These are phyloP conservation scores for Aegilops umbellulata DNA, from an alignment of 176 grass and related monocot genomes.

Conservation along the genomic window DNA sequence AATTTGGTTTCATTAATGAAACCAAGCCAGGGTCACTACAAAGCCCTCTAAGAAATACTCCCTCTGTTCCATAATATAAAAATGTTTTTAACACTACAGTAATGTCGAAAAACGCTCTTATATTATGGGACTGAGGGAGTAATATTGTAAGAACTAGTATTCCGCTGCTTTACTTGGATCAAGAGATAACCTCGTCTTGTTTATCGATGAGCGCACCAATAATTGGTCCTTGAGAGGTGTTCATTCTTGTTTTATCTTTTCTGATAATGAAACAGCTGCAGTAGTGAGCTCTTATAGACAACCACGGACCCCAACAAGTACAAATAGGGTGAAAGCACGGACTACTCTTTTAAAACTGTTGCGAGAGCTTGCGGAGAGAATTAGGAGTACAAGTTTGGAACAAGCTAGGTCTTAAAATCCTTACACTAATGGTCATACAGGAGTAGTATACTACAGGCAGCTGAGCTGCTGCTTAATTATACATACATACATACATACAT, in stretches of 20 bases:
- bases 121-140: no score
- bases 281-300: not conserved
- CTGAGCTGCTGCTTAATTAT: not conserved
- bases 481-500: not conserved
- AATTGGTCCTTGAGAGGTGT: not conserved
- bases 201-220: slow-evolving; percentile 5
- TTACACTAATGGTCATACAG: not conserved
- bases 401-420: not conserved
- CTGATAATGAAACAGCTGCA: not conserved
- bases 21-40: no score
- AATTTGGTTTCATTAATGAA: no score
- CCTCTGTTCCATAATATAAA: no score
- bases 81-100: no score
- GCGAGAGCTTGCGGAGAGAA: not conserved
- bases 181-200: not conserved
- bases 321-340: not conserved
- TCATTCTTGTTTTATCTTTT: not conserved
- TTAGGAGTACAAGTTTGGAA: not conserved
- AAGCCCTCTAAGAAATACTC: no score
- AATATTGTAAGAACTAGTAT: no score
- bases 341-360: not conserved
- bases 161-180: not conserved
- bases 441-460: not conserved
- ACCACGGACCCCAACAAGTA: not conserved
- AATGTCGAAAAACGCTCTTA: no score